Base-by-base conservation (phyloP, 108 stramenopile genomes). In the Cyclostephanos invisitatus region DNA sequence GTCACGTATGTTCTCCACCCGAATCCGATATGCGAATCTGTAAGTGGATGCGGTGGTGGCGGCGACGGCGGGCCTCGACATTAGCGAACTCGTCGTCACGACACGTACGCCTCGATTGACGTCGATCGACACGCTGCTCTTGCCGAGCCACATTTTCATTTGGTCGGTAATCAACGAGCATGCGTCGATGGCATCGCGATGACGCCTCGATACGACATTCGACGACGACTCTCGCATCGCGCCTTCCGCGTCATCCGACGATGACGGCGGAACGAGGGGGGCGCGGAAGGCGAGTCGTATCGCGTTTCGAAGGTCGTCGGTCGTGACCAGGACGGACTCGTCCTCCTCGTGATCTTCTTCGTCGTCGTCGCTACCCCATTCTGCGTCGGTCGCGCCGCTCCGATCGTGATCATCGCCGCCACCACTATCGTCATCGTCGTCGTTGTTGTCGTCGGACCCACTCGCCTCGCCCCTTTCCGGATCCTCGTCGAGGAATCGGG, bases 171-270 rank as follows among this genome's bases (percentile, higher is more conserved):
- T 51, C 12, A 68, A 18, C 29, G 72, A 63, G 17, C 67, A 73
- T 20, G 67, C 72, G 64, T 70, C 68, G 49, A 80, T 80, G 21
- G 78, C 78, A 67, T 80, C 78, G n/a, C 72, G 67, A 51, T 80
- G 78, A 2, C 78, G 59, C 28, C 72, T 62, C 20, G 58, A 29
- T 12, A 73, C 64, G 21, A 80, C 73, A 1, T 61, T 68, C 35
- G 68, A 51, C 8, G 46, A 22, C 61, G 69, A 47, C 57, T 42
- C 1, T 15, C 51, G 50, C 7, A 5, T 62, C 12, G 21, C 15
- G 40, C 40, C 40, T 11, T 32, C 56, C 29, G 53, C 70, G 25
- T 68, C 66, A 3, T 61, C 48, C 27, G 67, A 38, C 51, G 57
- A 66, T 2, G 72, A 48, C 29, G 71, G 57, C 44, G 78, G 35